A percentile compares a stretch with the other conserved stretches of the same genome.
Evolutionary conservation across 768 basidiomycete species (phyloP).

Genomic region (Agaricus blazei): DNA sequence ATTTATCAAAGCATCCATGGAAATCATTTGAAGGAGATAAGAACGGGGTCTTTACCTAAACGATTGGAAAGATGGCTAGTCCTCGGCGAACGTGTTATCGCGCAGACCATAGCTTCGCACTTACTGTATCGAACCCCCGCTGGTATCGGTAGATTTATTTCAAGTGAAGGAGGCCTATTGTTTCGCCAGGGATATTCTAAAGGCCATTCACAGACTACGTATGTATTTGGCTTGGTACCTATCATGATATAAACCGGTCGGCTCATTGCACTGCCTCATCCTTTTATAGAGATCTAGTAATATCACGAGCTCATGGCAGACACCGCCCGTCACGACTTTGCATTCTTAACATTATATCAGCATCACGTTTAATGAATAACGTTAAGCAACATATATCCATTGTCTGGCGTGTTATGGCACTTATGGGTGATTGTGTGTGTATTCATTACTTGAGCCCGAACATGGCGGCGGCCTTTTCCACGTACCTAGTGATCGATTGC

Average conservation of each 20-base stretch:
- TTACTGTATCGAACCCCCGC: background rate
- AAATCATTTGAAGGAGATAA: background rate
- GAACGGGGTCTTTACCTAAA: background rate
- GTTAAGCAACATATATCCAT: background rate
- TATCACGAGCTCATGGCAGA: background rate
- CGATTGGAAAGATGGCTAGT: background rate
- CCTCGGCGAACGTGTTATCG: too few species aligned
- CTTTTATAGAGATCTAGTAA: background rate
- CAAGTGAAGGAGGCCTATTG: background rate
- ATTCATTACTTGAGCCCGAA: background rate
- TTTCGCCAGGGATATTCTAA: background rate
- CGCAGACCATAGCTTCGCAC: too few species aligned
- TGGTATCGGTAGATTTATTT: background rate
- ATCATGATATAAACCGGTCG: background rate
- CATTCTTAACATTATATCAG: constrained; percentile 8
- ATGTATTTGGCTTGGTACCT: background rate
- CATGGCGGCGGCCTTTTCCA: too few species aligned
- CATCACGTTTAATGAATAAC: background rate
- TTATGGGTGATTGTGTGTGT: constrained; percentile 3
- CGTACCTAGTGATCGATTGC: too few species aligned
- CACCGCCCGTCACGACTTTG: background rate
- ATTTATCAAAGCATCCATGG: background rate
- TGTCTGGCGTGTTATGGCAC: background rate
- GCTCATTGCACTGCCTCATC: background rate
- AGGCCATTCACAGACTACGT: background rate